Base-by-base conservation (phyloP, 2,329 filamentous ascomycete genomes). In the Immersiporthe knoxdaviesiana region DNA sequence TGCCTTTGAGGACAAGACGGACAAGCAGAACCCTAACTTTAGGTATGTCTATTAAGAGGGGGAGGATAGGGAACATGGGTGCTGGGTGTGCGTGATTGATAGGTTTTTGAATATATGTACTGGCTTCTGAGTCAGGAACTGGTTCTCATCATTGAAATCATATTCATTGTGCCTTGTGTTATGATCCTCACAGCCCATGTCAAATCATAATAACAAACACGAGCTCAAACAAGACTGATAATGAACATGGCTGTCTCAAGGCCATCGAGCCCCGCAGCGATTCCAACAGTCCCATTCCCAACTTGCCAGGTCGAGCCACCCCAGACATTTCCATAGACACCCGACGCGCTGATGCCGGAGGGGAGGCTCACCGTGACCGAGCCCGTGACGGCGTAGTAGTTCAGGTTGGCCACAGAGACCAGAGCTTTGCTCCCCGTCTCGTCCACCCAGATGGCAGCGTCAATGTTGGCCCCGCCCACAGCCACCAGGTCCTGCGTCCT, bases 1-100 rank as follows among this genome's bases (percentile, higher is more conserved):
- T 73, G 87, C 85, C 1, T 90, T 88, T 75, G 87, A 90, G 74
- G 88, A 90, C 75, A 79, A 88, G 75, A 90, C 88, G 7, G 88
- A 90, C 75, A 81, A 78, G 77, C 85, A 89, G 81, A 90, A 90
- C 74, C 73, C 83, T 37, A 85, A 85, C 71, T 90, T 90, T 77
- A 81, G 87, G 70, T 90, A 90, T 74, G 83, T 87, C 7, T 83
- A 81, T 75, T 84, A 79, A n/a, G n/a, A n/a, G 44, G 37, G 79
- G 37, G 37, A 24, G n/a, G n/a, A n/a, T n/a, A n/a, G n/a, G n/a
- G n/a, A 30, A 35, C 35, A 8, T 35, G 35, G 3, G 11, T 30
- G 10, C 12, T 59, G 21, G 21, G 21, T 37, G 18, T 35, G n/a
- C n/a, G 32, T 3, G 10, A 18, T 10, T 2, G 54, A 35, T 37